A percentile compares a stretch with the other conserved stretches of the same genome.
Conservation (phyloP, 441 rosid species). For the Corymbia calophylla region DNA sequence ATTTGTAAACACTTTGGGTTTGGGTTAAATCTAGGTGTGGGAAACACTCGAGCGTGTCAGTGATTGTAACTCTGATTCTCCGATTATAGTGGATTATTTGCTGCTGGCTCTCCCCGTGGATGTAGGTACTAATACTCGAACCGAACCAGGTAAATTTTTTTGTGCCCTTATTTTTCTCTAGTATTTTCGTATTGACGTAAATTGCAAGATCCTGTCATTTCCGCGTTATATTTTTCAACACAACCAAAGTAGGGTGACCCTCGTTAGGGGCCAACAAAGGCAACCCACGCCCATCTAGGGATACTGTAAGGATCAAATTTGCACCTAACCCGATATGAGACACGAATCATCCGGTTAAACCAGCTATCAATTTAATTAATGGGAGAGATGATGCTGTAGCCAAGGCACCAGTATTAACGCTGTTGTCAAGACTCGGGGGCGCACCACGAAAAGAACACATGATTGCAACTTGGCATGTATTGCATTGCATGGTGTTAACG, state of each 20-base stretch:
- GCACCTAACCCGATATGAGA: background rate
- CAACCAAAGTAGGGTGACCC: background rate
- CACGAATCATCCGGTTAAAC: background rate
- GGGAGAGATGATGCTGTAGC: background rate
- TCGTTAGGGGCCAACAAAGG: fast-evolving
- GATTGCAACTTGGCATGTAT: background rate
- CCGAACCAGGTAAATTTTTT: no score
- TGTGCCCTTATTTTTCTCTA: no score
- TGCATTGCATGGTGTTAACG: background rate
- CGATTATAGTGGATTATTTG: no score
- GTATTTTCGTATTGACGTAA: no score
- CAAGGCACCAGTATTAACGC: background rate
- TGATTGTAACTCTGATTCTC: no score
- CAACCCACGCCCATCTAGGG: background rate
- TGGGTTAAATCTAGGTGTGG: no score
- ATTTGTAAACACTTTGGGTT: no score
- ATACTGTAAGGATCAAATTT: background rate
- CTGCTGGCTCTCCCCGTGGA: no score
- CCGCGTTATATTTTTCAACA: no score
- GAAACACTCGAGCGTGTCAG: no score
- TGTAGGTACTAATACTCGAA: no score
- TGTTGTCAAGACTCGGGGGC: background rate
- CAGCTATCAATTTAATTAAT: background rate
- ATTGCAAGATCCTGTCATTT: no score
- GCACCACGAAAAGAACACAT: background rate